A percentile compares a stretch with the other conserved stretches of the same genome.
These are phyloP conservation scores for Apostasia shenzhenica DNA, from an alignment of 106 monocot species.

Conservation along the genomic window DNA sequence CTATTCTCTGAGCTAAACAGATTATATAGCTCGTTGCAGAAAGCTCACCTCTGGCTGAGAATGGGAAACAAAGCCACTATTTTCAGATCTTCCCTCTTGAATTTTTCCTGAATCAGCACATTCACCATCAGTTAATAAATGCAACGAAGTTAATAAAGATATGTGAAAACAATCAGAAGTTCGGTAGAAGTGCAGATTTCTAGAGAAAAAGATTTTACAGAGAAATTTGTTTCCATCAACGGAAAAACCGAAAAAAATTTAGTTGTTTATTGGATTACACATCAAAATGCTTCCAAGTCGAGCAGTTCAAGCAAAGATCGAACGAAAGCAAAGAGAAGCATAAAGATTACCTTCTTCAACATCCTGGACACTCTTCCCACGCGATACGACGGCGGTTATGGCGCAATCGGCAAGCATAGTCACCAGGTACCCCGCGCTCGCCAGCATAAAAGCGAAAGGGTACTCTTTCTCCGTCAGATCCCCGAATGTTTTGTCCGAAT, in stretches of 20 bases:
- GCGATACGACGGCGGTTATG: slow-evolving; percentile 22
- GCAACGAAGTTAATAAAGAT: too few relatives aligned
- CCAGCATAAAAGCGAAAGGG: slow-evolving; percentile 83
- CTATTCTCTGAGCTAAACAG: too few relatives aligned
- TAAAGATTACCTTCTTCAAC: slow-evolving; percentile 1
- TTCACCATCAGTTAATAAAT: background rate
- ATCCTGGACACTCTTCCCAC: slow-evolving; percentile 10
- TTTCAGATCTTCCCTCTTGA: background rate
- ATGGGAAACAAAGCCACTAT: background rate
- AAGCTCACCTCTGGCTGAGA: slow-evolving; percentile 5
- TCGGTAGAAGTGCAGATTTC: too few relatives aligned
- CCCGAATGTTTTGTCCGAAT: slow-evolving; percentile 61
- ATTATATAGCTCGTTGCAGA: too few relatives aligned
- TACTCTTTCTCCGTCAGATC: slow-evolving; percentile 43
- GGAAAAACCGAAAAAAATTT: too few relatives aligned
- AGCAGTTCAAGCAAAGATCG: background rate
- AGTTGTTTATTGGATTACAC: too few relatives aligned
- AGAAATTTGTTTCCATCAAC: too few relatives aligned
- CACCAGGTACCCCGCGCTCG: slow-evolving; percentile 48
- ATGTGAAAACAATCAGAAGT: too few relatives aligned
- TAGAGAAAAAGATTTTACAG: too few relatives aligned
- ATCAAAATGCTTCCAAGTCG: background rate
- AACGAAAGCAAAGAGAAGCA: background rate
- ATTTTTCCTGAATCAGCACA: background rate
- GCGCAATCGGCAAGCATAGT: slow-evolving; percentile 68